Evolutionary conservation across 164 flowering plant genomes (phyloP).

Genomic region (Stephania japonica): DNA sequence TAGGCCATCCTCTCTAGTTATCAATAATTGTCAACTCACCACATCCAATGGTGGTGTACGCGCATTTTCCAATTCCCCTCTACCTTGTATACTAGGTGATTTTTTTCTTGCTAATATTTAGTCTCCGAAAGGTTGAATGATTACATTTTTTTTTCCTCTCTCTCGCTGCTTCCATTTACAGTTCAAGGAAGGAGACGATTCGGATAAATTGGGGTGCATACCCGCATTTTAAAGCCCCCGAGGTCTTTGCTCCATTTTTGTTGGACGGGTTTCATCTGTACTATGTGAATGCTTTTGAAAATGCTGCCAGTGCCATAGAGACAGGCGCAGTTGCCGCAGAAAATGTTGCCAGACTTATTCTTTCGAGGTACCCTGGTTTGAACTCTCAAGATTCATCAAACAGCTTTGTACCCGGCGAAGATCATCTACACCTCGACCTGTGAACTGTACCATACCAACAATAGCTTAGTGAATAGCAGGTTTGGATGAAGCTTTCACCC

Average conservation of each 20-base stretch:
- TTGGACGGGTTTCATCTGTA: constrained; percentile 76
- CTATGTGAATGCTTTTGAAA: constrained; percentile 91
- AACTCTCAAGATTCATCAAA: constrained; percentile 12
- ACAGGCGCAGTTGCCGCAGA: constrained; percentile 91
- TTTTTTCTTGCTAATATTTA: no score
- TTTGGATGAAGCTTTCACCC: background rate
- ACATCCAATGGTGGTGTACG: background rate
- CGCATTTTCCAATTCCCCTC: background rate
- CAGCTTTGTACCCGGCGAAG: constrained; percentile 18
- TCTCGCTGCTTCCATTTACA: constrained; percentile 21
- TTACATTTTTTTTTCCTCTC: no score
- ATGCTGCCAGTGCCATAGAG: constrained; percentile 96
- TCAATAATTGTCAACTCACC: no score
- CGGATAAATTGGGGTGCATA: constrained; percentile 88
- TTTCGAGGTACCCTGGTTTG: constrained; percentile 46
- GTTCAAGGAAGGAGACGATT: constrained; percentile 57
- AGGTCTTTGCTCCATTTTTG: constrained; percentile 72
- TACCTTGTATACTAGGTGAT: background rate
- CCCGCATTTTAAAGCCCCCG: constrained; percentile 81
- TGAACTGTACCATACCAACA: constrained; percentile 8
- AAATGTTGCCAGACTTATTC: constrained; percentile 81
- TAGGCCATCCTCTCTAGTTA: no score
- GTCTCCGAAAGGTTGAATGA: no score
- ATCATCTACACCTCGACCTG: constrained; percentile 38
- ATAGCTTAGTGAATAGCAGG: background rate